These are phyloP conservation scores for Populus hybrid DNA, from an alignment of 441 rosid species.

Conservation along the genomic window DNA sequence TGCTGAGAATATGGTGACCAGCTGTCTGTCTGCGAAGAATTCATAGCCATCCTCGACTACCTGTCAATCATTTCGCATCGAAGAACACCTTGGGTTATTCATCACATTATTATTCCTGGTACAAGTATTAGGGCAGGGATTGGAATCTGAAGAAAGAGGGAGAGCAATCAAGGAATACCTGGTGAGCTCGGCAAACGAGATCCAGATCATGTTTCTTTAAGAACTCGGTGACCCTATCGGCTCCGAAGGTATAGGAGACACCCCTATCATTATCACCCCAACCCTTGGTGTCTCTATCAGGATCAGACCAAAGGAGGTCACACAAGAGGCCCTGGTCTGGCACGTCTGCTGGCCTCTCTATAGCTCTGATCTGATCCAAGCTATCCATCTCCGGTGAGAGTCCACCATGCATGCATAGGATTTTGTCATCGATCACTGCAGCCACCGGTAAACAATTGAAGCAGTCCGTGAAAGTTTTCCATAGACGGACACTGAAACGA, in stretches of 20 bases:
- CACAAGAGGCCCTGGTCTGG: slow-evolving; percentile 81
- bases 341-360: slow-evolving; percentile 62
- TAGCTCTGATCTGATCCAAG: slow-evolving; percentile 66
- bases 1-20: slow-evolving; percentile 39
- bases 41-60: slow-evolving; percentile 93
- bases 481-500: slow-evolving; percentile 71
- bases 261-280: slow-evolving; percentile 95
- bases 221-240: slow-evolving; percentile 69
- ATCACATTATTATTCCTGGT: background rate
- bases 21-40: slow-evolving; percentile 85
- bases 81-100: background rate
- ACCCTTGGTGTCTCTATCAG: slow-evolving; percentile 68
- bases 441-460: slow-evolving; percentile 83
- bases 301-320: slow-evolving; percentile 92
- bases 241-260: slow-evolving; percentile 78
- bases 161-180: slow-evolving; percentile 37
- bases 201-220: slow-evolving; percentile 66
- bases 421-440: slow-evolving; percentile 77
- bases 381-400: slow-evolving; percentile 73
- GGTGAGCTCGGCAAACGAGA: slow-evolving; percentile 90
- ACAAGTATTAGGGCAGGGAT: background rate
- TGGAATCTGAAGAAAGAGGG: background rate
- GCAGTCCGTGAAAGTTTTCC: slow-evolving; percentile 37
- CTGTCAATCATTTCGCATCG: slow-evolving; percentile 27
- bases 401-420: slow-evolving; percentile 90